Percentiles rank a stretch among this genome's conserved stretches.
Evolutionary conservation across 352 stramenopile genomes (phyloP).

Genomic region (Phytophthora pseudosyringae): DNA sequence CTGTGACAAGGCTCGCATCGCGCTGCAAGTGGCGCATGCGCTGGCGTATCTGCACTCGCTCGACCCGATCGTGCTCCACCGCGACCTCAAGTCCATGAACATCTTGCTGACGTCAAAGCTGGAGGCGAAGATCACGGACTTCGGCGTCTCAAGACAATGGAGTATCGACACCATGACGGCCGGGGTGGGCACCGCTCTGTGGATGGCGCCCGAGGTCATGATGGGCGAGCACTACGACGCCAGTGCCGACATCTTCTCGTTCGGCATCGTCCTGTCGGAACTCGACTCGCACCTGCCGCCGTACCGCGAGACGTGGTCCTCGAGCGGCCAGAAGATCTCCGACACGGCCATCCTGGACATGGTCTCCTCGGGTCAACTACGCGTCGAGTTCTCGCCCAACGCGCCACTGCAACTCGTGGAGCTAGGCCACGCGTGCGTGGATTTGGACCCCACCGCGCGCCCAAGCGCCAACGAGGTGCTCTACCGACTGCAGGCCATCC

Average conservation of each 20-base stretch:
- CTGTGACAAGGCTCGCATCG: slow-evolving; percentile 38
- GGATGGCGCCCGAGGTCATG: slow-evolving; percentile 52
- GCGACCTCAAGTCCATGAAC: slow-evolving; percentile 60
- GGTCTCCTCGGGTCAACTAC: slow-evolving; percentile 35
- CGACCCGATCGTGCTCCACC: slow-evolving; percentile 45
- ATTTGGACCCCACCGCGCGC: slow-evolving; percentile 31
- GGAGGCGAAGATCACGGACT: slow-evolving; percentile 53
- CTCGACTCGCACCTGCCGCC: slow-evolving; percentile 34
- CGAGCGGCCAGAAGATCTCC: slow-evolving; percentile 4
- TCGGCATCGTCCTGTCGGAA: slow-evolving; percentile 42
- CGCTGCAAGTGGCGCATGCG: slow-evolving; percentile 36
- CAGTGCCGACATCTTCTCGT: slow-evolving; percentile 52
- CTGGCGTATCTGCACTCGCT: slow-evolving; percentile 57
- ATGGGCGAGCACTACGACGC: slow-evolving; percentile 40
- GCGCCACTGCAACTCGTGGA: slow-evolving; percentile 17
- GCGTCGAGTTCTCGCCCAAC: slow-evolving; percentile 34
- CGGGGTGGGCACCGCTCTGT: slow-evolving; percentile 38
- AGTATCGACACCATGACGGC: slow-evolving; percentile 43
- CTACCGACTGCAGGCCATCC: slow-evolving; percentile 32
- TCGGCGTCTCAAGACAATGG: slow-evolving; percentile 41
- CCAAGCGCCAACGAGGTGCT: slow-evolving; percentile 36
- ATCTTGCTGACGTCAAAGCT: slow-evolving; percentile 40
- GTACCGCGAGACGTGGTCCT: slow-evolving; percentile 25
- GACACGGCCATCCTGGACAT: slow-evolving; percentile 36
- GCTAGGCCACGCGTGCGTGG: slow-evolving; percentile 35